Base-by-base conservation (phyloP, 2,329 filamentous ascomycete genomes). In the Lecanicillium sp. region DNA sequence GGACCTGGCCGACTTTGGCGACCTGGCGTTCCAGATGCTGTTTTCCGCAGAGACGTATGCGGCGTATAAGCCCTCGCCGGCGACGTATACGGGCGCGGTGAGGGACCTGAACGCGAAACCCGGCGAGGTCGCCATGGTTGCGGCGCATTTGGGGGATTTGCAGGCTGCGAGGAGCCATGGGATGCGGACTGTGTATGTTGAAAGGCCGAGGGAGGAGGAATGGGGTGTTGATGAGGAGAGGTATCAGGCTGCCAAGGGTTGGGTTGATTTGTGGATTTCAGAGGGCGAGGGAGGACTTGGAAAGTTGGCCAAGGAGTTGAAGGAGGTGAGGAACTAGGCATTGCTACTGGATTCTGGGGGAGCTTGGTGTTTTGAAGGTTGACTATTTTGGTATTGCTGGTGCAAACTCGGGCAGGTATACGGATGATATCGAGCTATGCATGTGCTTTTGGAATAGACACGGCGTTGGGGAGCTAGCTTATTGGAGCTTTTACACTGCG, bases 181-280 rank as follows among this genome's bases (percentile, higher is more conserved):
- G 0, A 62, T 88, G 43, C 68, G 72, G 49, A 85, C 83, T 0
- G 68, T 92, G 3, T 92, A 88, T 54, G 75, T 92, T 3, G 83
- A 85, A 61, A 67, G 85, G 42, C 56, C 60, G 3, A 48, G 57
- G 31, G 85, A 94, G 59, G 85, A 89, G 58, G 67, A 63, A 6
- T 81, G 75, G 74, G 50, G 51, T 8, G 38, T 48, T 14, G 71
- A 75, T 5, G 59, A 73, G 17, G 62, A 73, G 18, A 63, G 66
- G 28, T 69, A 73, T 46, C 63, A 63, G 29, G 66, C 70, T 37
- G 67, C 71, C 15, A 74, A 69, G 44, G 46, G 47, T 9, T 63
- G 59, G 59, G 58, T 64, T 27, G 62, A 65, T 44, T 17, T 65
- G 20, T 65, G 62, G 62, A 50, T 65, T 15, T 40, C 44, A 1